phyloP scores from a whole-genome alignment of 1,139 yeast genomes.

The Hyphopichia wangnamkhiaoensis region DNA sequence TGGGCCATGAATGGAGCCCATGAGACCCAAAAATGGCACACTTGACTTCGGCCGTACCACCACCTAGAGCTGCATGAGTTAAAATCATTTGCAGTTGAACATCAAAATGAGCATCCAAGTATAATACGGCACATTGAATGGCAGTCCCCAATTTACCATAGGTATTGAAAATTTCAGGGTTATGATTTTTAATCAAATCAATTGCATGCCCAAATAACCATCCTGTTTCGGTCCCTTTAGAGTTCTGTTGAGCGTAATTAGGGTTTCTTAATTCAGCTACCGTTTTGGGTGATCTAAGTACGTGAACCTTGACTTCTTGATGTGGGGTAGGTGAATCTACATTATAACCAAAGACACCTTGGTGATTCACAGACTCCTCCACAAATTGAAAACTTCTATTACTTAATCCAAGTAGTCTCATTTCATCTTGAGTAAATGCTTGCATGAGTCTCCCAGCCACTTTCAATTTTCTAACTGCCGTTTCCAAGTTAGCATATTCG shows the following conservation, averaged over 20 bases:
- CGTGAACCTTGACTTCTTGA: conserved; percentile 73
- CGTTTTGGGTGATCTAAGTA: conserved; percentile 65
- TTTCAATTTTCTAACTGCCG: conserved; percentile 77
- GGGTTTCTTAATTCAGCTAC: conserved; percentile 75
- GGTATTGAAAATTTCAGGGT: conserved; percentile 30
- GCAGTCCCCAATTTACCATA: conserved; percentile 34
- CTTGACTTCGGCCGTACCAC: conserved; percentile 68
- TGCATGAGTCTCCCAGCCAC: conserved; percentile 90
- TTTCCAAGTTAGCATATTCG: conserved; percentile 69
- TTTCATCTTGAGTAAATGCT: conserved; percentile 90
- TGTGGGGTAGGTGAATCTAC: conserved; percentile 44
- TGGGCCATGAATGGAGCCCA: conserved; percentile 89
- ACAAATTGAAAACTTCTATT: conserved; percentile 76
- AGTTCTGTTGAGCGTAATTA: conserved; percentile 84
- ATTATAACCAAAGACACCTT: conserved; percentile 38
- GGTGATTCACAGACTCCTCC: conserved; percentile 53
- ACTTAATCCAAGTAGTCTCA: conserved; percentile 78
- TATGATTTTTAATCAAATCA: conserved; percentile 53
- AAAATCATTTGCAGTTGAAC: conserved; percentile 54
- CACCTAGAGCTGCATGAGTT: conserved; percentile 95
- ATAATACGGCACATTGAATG: conserved; percentile 81
- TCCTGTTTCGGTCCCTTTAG: conserved; percentile 69
- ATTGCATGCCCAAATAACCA: conserved; percentile 77
- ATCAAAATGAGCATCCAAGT: conserved; percentile 86
- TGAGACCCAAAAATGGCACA: conserved; percentile 94